Base-by-base conservation (phyloP, 2,329 filamentous ascomycete genomes). In the Fulvia fulva region DNA sequence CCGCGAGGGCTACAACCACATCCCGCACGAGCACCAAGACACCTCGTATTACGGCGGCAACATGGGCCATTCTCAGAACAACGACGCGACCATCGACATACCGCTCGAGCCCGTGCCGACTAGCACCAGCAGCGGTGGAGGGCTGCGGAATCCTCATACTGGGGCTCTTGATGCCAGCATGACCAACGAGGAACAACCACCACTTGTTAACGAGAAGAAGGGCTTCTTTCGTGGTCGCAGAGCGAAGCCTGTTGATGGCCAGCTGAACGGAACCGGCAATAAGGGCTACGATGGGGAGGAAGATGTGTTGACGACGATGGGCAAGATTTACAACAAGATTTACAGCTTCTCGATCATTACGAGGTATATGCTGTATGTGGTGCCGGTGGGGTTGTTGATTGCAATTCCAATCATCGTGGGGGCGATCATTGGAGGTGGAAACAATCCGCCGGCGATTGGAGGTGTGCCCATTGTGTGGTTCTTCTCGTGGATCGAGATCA, bases 401-500 rank as follows among this genome's bases (percentile, higher is more conserved):
- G 83, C 84, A 1, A 76, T 87, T 43, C 85, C 85, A 5, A 86
- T 87, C 63, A 81, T 87, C 59, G 74, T 87, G 16, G 83, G 83
- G n/a, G 81, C 80, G 5, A 82, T 80, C 0, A 77, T 68, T 34
- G 47, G 47, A 9, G 25, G 47, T 16, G 26, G 16, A 25, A 76
- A 79, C 28, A 67, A 70, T 30, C 44, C 59, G 11, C 78, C 79
- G 7, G 75, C 72, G 26, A 82, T 86, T 61, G 82, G 81, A 16
- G 80, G 80, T 22, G 83, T 86, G 4, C 73, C 78, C 7, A 76
- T 85, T 43, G 75, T 81, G 54, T 85, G 81, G 78, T 83, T 87
- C 73, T 87, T 86, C 73, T 78, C 80, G 19, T 87, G 85, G 85
- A 75, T 87, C 37, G 84, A 87, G 70, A 78, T 87, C 49, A 74